Evolutionary conservation across 2,329 filamentous ascomycete genomes (phyloP), one percentile per base, ranked within the genome.

Genomic region (Cladobotryum protrusum): DNA sequence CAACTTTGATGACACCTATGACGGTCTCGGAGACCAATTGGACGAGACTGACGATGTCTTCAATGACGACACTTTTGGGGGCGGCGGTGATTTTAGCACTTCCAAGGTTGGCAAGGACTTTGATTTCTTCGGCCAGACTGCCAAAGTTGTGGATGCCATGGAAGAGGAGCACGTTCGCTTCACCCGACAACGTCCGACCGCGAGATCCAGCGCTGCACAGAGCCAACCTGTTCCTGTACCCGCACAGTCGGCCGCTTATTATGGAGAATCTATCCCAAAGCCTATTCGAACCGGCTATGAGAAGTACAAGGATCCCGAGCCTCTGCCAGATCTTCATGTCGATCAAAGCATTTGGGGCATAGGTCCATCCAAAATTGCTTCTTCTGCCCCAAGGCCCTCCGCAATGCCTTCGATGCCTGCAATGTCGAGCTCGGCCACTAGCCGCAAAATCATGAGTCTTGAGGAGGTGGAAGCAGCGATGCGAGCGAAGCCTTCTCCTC

Each of bases 381-480:
- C 65, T 45, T 60, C 65, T 56, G 59, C 64, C 20, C 57, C 59
- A 35, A 61, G 59, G 43, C 54, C 60, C 24, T 52, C 55, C 11
- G 13, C 57, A n/a, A 24, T 33, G 19, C 29, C 40, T 15, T 8
- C 20, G 29, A 47, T 39, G 18, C 18, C 57, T 58, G 43, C 52
- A 59, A 18, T 49, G 57, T 42, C 61, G 61, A 33, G 56, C 66
- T 33, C 56, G 61, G 44, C 56, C 64, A 43, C 19, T 15, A 64
- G 77, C 39, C 83, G 83, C 61, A 96, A 91, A 73, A 85, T 96
- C 71, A 85, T 99, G 86, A 97, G 89, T 61, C 69, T 99, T 62
- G 93, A 97, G 66, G 93, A 99, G 72, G 91, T 99, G 17, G 93
- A 99, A 71, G 92, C 92, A 48, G 85, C 89, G 56, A 91, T 99